phyloP scores from a whole-genome alignment of 148 eudicot genomes.

The Rhododendron simsii region DNA sequence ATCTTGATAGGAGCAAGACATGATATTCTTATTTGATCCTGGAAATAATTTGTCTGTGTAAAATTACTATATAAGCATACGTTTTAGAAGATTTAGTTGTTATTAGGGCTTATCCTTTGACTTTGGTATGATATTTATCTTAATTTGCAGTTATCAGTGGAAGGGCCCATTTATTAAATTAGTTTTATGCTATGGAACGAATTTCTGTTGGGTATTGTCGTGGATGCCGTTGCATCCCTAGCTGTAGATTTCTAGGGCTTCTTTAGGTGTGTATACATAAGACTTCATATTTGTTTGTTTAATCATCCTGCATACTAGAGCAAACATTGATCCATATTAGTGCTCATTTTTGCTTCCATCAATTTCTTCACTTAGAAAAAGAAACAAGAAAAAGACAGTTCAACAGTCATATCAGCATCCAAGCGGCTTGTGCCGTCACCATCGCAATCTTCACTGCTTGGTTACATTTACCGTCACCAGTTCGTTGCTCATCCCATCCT shows the following conservation, averaged over 20 bases:
- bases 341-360: neutral
- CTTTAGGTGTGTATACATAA: too few species aligned
- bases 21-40: neutral
- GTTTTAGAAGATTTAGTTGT: neutral
- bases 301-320: neutral
- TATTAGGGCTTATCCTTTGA: neutral
- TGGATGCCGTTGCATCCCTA: neutral
- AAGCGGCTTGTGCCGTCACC: neutral
- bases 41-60: neutral
- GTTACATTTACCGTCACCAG: neutral
- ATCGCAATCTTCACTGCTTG: neutral
- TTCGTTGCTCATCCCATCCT: neutral
- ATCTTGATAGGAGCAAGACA: neutral
- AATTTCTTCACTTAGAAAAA: neutral
- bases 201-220: neutral
- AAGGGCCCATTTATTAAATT: too few species aligned
- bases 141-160: neutral
- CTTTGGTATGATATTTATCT: neutral
- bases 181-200: neutral
- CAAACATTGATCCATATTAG: neutral
- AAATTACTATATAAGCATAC: neutral
- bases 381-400: neutral
- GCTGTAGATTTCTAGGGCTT: neutral
- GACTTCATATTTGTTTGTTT: neutral
- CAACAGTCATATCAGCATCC: neutral